phyloP scores from a whole-genome alignment of 2,329 filamentous ascomycete genomes.

The Colletotrichum echinochloae region DNA sequence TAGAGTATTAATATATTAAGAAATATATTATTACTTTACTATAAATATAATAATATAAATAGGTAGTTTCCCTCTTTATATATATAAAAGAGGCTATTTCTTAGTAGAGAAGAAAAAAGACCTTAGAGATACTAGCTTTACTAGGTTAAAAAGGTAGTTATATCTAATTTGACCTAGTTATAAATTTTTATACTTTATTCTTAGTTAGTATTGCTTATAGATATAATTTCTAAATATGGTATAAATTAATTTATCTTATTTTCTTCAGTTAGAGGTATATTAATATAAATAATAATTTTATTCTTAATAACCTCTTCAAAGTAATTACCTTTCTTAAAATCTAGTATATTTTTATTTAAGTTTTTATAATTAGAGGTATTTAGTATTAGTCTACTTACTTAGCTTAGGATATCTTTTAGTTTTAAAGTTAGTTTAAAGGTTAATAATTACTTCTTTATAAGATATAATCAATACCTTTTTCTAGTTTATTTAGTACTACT shows the following conservation, averaged over 20 bases:
- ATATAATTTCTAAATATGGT: background rate
- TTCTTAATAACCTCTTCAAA: too few relatives aligned
- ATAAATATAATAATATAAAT: background rate
- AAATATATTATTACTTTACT: accelerated
- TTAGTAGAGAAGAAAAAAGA: too few relatives aligned
- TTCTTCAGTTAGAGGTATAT: background rate
- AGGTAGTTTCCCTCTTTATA: background rate
- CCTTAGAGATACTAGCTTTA: background rate
- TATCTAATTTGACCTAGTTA: background rate
- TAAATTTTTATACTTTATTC: background rate
- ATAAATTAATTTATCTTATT: accelerated
- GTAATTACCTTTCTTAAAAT: background rate
- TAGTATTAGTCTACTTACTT: accelerated
- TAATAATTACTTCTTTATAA: accelerated
- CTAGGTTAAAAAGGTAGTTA: too few relatives aligned
- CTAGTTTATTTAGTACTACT: background rate
- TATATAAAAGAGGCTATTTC: background rate
- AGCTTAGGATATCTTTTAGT: background rate
- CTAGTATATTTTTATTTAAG: background rate
- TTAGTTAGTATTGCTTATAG: background rate
- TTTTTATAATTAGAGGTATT: background rate
- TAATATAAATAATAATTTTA: background rate
- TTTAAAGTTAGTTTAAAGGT: accelerated
- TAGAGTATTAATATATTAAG: background rate
- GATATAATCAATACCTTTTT: background rate